Evolutionary conservation across 192 early-diverging fungal species (phyloP), one percentile per base, ranked within the genome.

Genomic region (Dimargaris xerosporica): DNA sequence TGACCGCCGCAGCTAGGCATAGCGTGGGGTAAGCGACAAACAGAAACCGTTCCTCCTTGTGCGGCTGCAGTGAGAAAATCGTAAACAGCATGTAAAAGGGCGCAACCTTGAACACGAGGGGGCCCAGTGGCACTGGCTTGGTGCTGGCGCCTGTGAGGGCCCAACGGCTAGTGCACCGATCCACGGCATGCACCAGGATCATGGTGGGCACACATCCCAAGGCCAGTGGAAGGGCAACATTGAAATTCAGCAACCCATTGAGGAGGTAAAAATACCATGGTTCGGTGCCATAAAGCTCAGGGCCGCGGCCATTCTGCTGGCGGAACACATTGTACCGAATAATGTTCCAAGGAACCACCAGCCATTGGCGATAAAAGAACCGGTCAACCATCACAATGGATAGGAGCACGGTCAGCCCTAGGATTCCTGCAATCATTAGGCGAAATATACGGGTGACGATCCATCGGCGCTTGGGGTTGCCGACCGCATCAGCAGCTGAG

Each of bases 41-140:
- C 64, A 98, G 64, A 64, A 98, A 98, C 4, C 96, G 80, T 63
- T 98, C 96, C 66, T 98, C 96, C 72, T 98, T 98, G 76, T 98
- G 96, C n/a, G 91, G 84, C 70, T 94, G 93, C 13, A 78, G 25
- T 2, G 83, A 85, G 62, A 98, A 94, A 28, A 89, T 82, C 3
- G 64, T 51, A 30, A 96, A 75, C 82, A 82, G 85, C 17, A 91
- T 44, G 47, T 86, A 85, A 29, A 94, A 85, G 10, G 86, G 86
- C 48, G 71, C 41, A 1, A 91, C 69, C 54, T 83, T 81, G 47
- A 78, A 68, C 16, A 75, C 30, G 1, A 88, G 69, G 50, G 80
- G 68, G 41, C 73, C 54, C 44, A 15, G 65, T 69, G 69, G 30
- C 44, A 23, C 19, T 15, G 41, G 17, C 34, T 46, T 17, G n/a